A percentile compares a stretch with the other conserved stretches of the same genome.
phyloP scores from a whole-genome alignment of 2,329 filamentous ascomycete species.

The Arthrobotrys sinensis region DNA sequence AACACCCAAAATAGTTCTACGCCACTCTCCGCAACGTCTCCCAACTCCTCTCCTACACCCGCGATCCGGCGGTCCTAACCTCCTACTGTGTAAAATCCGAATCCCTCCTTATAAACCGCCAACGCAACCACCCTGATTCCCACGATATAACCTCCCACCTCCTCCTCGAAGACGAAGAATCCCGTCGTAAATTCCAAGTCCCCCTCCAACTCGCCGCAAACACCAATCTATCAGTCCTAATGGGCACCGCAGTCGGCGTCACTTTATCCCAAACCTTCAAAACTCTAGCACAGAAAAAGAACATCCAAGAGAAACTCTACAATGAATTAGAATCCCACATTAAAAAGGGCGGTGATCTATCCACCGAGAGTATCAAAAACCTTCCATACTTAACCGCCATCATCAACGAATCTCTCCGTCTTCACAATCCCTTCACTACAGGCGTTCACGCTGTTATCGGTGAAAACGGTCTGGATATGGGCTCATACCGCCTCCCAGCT shows the following conservation, averaged over 20 bases:
- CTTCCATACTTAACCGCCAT: conserved; percentile 72
- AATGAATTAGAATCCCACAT: conserved; percentile 43
- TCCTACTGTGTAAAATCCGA: conserved; percentile 45
- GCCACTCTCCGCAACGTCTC: conserved; percentile 44
- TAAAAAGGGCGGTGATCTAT: conserved; percentile 40
- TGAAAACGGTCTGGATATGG: conserved; percentile 68
- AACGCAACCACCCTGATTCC: conserved; percentile 24
- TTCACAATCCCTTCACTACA: conserved; percentile 71
- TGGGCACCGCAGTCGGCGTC: conserved; percentile 29
- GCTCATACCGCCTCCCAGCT: conserved; percentile 68
- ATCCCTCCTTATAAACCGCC: conserved; percentile 46
- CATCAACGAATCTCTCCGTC: conserved; percentile 72
- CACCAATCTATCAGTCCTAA: conserved; percentile 39
- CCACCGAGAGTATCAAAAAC: conserved; percentile 41
- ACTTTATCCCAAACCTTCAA: conserved; percentile 49
- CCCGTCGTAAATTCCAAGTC: conserved; percentile 40
- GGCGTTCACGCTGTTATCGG: conserved; percentile 72
- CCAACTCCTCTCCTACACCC: conserved; percentile 42
- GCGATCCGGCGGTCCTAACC: conserved; percentile 23
- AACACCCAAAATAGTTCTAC: conserved; percentile 31
- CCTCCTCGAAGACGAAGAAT: conserved; percentile 44
- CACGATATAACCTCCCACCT: conserved; percentile 54
- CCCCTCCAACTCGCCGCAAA: conserved; percentile 54
- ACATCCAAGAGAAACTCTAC: conserved; percentile 38
- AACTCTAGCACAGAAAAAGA: conserved; percentile 33